Conservation (phyloP, 2,329 filamentous ascomycete species). For the Fusarium coicis region DNA sequence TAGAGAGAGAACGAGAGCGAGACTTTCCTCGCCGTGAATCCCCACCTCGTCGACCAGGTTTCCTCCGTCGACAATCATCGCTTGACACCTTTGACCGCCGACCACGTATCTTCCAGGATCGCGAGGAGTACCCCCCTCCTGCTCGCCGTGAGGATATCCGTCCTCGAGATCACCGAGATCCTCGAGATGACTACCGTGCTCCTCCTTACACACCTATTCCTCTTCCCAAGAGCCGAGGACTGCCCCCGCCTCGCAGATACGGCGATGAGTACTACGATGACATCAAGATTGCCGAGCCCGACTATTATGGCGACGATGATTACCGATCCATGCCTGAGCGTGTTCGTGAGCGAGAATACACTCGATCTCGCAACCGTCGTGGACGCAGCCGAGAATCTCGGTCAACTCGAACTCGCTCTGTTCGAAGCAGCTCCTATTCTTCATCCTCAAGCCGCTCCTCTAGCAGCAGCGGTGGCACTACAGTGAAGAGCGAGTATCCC, state of each 20-base stretch:
- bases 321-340: conserved; percentile 70
- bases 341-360: conserved; percentile 70
- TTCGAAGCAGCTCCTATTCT: conserved; percentile 55
- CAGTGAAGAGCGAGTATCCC: conserved; percentile 72
- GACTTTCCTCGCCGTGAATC: conserved; percentile 58
- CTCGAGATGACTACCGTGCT: conserved; percentile 58
- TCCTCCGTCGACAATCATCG: conserved; percentile 85
- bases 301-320: conserved; percentile 77
- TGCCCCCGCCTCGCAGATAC: conserved; percentile 69
- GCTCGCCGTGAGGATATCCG: conserved; percentile 59
- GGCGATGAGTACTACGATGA: conserved; percentile 70
- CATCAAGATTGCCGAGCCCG: conserved; percentile 73
- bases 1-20: conserved; percentile 68
- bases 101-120: conserved; percentile 58
- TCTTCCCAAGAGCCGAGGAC: conserved; percentile 70
- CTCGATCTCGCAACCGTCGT: conserved; percentile 57
- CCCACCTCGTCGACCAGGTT: conserved; percentile 70
- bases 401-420: conserved; percentile 52
- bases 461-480: conserved; percentile 61
- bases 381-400: conserved; percentile 54
- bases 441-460: conserved; percentile 58
- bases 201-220: conserved; percentile 71
- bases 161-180: conserved; percentile 49
- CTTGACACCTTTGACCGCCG: conserved; percentile 90
- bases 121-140: conserved; percentile 73